Percentiles rank a stretch among this genome's conserved stretches.
Conservation (phyloP, 257 asterid genomes). For the Jacaranda mimosifolia region DNA sequence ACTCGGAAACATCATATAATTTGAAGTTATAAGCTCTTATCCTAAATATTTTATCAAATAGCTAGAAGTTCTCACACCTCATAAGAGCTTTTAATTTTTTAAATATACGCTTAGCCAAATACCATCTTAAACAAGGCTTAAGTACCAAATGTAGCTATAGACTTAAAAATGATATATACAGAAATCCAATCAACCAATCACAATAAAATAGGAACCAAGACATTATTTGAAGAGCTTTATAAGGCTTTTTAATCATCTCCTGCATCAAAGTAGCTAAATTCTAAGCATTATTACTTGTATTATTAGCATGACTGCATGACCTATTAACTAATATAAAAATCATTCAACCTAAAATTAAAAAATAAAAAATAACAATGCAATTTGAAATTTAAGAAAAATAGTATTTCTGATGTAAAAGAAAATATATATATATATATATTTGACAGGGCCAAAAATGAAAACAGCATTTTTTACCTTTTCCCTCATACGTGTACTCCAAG, state of each 20-base stretch:
- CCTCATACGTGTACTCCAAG: slow-evolving; percentile 99
- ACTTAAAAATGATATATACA: background rate
- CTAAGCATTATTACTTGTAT: background rate
- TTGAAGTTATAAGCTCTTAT: background rate
- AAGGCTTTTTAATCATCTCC: slow-evolving; percentile 8
- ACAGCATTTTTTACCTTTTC: slow-evolving; percentile 69
- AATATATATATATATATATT: background rate
- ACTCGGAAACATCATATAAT: background rate
- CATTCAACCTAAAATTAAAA: background rate
- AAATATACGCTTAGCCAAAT: background rate
- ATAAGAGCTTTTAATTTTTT: background rate
- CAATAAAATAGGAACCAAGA: slow-evolving; percentile 6
- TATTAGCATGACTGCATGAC: background rate
- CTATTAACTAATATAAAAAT: background rate
- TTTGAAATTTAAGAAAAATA: background rate
- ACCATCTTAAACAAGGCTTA: slow-evolving; percentile 6
- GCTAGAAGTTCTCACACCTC: background rate
- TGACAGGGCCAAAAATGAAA: slow-evolving; percentile 3
- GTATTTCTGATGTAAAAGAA: background rate
- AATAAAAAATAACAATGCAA: background rate
- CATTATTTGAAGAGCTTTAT: background rate
- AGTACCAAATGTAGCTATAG: background rate
- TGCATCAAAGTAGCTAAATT: background rate
- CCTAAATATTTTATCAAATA: background rate
- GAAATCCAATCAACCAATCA: background rate